Evolutionary conservation across 495 filamentous ascomycete species (phyloP).

Genomic region (Aspergillus coremiiformis): DNA sequence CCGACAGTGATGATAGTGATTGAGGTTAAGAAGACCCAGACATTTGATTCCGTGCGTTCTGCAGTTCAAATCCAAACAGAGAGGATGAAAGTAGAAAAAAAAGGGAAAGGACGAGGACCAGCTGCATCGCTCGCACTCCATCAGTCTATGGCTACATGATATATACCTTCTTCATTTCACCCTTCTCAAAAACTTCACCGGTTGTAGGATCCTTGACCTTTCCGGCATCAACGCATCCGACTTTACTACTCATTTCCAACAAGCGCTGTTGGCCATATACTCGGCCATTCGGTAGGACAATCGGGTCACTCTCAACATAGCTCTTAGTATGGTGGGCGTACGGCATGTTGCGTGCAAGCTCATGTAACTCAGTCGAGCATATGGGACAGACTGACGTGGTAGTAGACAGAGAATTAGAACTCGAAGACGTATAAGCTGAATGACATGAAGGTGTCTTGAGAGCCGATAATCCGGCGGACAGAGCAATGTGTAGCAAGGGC

Average conservation of each 20-base stretch:
- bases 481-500: conserved; percentile 85
- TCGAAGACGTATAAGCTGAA: conserved; percentile 52
- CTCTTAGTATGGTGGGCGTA: conserved; percentile 94
- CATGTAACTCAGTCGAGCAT: conserved; percentile 90
- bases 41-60: background rate
- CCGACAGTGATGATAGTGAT: conserved; percentile 35
- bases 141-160: conserved; percentile 53
- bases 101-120: background rate
- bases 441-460: conserved; percentile 96
- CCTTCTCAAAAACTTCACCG: conserved; percentile 53
- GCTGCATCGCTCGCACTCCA: too few relatives aligned
- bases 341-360: conserved; percentile 77
- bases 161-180: conserved; percentile 77
- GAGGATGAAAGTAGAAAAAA: background rate
- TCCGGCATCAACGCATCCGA: conserved; percentile 38
- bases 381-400: conserved; percentile 79
- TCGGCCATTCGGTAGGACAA: conserved; percentile 79
- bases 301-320: conserved; percentile 76
- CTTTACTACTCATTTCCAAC: conserved; percentile 66
- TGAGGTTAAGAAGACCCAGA: conserved; percentile 6
- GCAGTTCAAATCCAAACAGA: background rate
- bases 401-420: conserved; percentile 50
- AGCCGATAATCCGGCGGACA: conserved; percentile 85
- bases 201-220: conserved; percentile 78
- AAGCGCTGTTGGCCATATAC: conserved; percentile 75